These are phyloP conservation scores for Zizania latifolia DNA, from an alignment of 176 grass and related monocot species.

Conservation along the genomic window DNA sequence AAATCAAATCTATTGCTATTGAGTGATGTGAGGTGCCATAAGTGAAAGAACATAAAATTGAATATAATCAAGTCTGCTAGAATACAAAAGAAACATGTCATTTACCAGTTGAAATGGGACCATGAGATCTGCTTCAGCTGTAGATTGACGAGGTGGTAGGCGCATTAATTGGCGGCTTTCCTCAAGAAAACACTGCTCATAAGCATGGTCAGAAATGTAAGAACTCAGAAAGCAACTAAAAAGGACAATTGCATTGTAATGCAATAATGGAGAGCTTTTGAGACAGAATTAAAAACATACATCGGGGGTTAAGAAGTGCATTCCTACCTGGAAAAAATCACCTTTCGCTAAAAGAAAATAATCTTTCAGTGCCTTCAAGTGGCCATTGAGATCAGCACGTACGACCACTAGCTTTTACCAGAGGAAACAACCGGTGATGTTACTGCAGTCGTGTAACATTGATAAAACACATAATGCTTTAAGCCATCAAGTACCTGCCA, in stretches of 20 bases:
- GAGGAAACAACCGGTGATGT: slow-evolving; percentile 28
- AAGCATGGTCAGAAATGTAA: slow-evolving; percentile 15
- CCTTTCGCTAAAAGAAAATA: slow-evolving; percentile 99
- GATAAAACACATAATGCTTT: slow-evolving; percentile 7
- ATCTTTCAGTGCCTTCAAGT: slow-evolving; percentile 95
- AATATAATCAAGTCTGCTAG: neutral
- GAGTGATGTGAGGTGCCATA: neutral
- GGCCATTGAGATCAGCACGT: slow-evolving; percentile 91
- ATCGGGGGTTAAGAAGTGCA: neutral
- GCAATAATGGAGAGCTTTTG: neutral
- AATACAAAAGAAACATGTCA: neutral
- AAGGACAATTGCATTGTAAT: neutral
- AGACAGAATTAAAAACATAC: neutral
- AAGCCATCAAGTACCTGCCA: slow-evolving; percentile 69
- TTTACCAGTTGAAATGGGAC: slow-evolving; percentile 95
- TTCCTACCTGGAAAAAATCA: slow-evolving; percentile 94
- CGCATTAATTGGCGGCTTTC: slow-evolving; percentile 91
- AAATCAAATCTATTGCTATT: slow-evolving; percentile 3
- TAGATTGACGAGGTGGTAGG: slow-evolving; percentile 90
- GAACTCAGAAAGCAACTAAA: slow-evolving; percentile 10
- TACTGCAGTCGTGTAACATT: slow-evolving; percentile 26
- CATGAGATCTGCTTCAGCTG: slow-evolving; percentile 97
- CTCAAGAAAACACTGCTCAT: slow-evolving; percentile 91
- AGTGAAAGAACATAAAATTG: neutral
- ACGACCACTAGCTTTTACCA: slow-evolving; percentile 91